Evolutionary conservation across 805 yeast species (phyloP).

Genomic region (Ogataea glucozyma): DNA sequence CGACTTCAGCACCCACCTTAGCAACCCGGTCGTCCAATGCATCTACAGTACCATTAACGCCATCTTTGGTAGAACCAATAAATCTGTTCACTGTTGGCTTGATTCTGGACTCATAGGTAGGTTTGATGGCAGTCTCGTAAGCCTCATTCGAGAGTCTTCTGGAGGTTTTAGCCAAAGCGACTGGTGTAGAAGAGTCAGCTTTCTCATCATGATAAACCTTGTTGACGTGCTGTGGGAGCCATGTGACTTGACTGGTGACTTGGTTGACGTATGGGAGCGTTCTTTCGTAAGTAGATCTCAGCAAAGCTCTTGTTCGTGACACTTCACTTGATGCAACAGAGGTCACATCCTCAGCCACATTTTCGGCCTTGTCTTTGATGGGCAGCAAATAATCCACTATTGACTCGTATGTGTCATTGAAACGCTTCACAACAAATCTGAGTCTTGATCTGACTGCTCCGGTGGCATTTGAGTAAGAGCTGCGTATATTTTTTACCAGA

Average conservation of each 20-base stretch:
- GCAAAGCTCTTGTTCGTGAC: slow-evolving; percentile 27
- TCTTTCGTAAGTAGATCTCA: slow-evolving; percentile 31
- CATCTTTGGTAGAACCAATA: slow-evolving; percentile 24
- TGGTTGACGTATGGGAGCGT: slow-evolving; percentile 30
- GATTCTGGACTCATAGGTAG: slow-evolving; percentile 28
- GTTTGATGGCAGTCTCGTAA: slow-evolving; percentile 32
- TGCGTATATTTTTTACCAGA: slow-evolving; percentile 15
- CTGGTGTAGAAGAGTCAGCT: slow-evolving; percentile 32
- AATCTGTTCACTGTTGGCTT: slow-evolving; percentile 31
- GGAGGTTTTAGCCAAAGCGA: slow-evolving; percentile 40
- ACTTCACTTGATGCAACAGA: slow-evolving; percentile 26
- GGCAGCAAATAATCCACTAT: slow-evolving; percentile 33
- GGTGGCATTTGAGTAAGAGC: slow-evolving; percentile 14
- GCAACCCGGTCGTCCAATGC: slow-evolving; percentile 20
- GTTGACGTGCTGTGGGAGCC: slow-evolving; percentile 35
- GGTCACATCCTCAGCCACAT: slow-evolving; percentile 10
- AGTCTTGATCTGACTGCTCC: slow-evolving; percentile 15
- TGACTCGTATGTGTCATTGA: slow-evolving; percentile 34
- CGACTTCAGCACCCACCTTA: slow-evolving; percentile 12
- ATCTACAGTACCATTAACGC: slow-evolving; percentile 26
- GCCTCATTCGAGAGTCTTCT: slow-evolving; percentile 40
- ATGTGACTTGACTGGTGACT: slow-evolving; percentile 27
- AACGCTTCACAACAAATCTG: slow-evolving; percentile 31
- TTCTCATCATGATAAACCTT: slow-evolving; percentile 33
- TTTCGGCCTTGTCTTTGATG: slow-evolving; percentile 16